Conservation (phyloP, 1,284 basidiomycete genomes). For the Malassezia pachydermatis region DNA sequence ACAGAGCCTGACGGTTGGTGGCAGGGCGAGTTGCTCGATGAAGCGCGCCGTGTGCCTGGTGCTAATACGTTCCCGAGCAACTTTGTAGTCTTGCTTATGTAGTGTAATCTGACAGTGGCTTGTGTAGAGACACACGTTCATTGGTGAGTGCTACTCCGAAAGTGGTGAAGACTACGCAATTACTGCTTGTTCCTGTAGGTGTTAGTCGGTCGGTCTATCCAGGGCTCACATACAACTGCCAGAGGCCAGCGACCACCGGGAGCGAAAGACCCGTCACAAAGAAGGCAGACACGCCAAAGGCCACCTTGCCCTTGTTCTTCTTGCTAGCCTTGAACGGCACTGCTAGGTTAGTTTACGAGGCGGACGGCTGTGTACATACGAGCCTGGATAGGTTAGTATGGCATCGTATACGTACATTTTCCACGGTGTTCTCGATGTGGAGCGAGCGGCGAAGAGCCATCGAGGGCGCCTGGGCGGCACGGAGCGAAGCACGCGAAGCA, state of each 20-base stretch:
- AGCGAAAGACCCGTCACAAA: constrained; percentile 36
- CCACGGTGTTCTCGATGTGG: constrained; percentile 46
- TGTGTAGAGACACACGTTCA: not conserved
- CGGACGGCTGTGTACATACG: constrained; percentile 14
- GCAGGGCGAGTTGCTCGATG: constrained; percentile 72
- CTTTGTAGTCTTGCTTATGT: constrained; percentile 58
- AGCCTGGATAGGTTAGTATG: constrained; percentile 11
- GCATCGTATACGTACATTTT: constrained; percentile 30
- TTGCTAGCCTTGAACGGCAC: constrained; percentile 42
- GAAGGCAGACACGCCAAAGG: constrained; percentile 34
- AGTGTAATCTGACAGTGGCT: not conserved
- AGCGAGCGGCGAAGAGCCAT: constrained; percentile 24
- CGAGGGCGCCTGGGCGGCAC: constrained; percentile 26
- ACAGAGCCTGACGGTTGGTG: constrained; percentile 92
- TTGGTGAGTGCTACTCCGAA: constrained; percentile 3
- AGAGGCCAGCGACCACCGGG: constrained; percentile 38
- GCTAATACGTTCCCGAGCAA: constrained; percentile 84
- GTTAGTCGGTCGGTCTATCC: too few relatives aligned
- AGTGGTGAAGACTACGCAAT: not conserved
- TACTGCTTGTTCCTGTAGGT: too few relatives aligned
- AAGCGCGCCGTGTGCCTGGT: constrained; percentile 65
- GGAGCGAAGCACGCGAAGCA: constrained; percentile 29
- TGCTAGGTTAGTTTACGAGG: constrained; percentile 11
- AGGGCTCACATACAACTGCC: constrained; percentile 40
- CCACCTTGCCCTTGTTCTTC: constrained; percentile 36